Percentiles rank a stretch among this genome's conserved stretches.
phyloP scores from a whole-genome alignment of 768 basidiomycete genomes.

The Tulasnella calospora region DNA sequence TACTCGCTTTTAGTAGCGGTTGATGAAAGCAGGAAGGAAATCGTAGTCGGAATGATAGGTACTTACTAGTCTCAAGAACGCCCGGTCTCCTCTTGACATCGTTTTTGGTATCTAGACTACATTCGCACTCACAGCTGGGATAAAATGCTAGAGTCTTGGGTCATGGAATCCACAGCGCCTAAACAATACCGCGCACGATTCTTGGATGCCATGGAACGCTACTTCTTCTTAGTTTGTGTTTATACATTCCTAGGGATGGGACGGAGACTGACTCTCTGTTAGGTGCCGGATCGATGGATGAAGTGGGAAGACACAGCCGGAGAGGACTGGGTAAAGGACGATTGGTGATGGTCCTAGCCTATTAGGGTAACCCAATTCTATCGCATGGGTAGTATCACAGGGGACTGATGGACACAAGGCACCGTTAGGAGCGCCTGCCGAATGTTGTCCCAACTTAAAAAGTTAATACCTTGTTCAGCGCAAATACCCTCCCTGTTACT shows the following conservation, averaged over 20 bases:
- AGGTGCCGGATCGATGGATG: constrained; percentile 91
- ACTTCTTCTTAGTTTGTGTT: constrained; percentile 69
- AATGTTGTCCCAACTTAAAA: too few species aligned
- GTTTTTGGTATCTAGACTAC: constrained; percentile 56
- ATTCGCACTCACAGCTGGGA: constrained; percentile 97
- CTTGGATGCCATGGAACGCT: constrained; percentile 81
- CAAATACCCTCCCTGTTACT: too few species aligned
- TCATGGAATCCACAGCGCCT: constrained; percentile 92
- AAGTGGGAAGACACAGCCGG: constrained; percentile 39
- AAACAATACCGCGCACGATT: constrained; percentile 89
- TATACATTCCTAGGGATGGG: constrained; percentile 20
- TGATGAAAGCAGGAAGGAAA: constrained; percentile 79
- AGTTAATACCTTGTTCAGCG: too few species aligned
- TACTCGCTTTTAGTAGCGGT: constrained; percentile 95
- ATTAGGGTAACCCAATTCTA: too few species aligned
- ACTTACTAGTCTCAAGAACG: constrained; percentile 36
- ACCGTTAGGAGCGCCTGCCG: too few species aligned
- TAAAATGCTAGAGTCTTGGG: constrained; percentile 97
- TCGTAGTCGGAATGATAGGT: constrained; percentile 98
- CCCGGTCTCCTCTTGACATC: constrained; percentile 28
- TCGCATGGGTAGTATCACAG: too few species aligned
- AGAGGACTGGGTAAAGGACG: background rate
- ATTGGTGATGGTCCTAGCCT: background rate
- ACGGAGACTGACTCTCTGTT: constrained; percentile 8
- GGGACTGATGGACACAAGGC: too few species aligned